Percentiles rank a stretch among this genome's conserved stretches.
phyloP scores from a whole-genome alignment of 495 filamentous ascomycete species.

The Geoglossum glabrum region DNA sequence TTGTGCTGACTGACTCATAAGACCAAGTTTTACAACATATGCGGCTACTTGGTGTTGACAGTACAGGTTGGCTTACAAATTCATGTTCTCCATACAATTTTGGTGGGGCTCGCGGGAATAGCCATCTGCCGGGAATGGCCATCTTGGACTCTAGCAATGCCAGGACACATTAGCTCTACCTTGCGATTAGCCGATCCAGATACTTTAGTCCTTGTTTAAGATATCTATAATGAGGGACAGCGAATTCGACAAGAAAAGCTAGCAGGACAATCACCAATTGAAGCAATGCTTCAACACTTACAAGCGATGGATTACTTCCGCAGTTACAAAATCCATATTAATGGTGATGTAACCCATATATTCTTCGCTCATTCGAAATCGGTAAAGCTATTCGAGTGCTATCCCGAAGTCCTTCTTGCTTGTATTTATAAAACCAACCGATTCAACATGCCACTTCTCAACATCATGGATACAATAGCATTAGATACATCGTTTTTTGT shows the following conservation, averaged over 20 bases:
- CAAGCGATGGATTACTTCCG: not conserved
- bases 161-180: not conserved
- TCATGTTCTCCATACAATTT: too few relatives aligned
- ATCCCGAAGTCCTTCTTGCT: constrained; percentile 7
- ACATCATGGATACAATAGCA: constrained; percentile 6
- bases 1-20: too few relatives aligned
- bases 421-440: constrained; percentile 10
- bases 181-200: not conserved
- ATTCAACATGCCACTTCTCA: constrained; percentile 10
- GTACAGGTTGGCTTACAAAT: too few relatives aligned
- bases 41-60: too few relatives aligned
- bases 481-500: constrained; percentile 7
- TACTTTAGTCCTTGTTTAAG: not conserved
- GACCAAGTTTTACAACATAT: too few relatives aligned
- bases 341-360: not conserved
- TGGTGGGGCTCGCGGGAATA: too few relatives aligned
- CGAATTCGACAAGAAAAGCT: not conserved
- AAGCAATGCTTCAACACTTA: not conserved
- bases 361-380: not conserved
- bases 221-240: not conserved
- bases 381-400: not conserved
- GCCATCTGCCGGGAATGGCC: too few relatives aligned
- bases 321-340: not conserved
- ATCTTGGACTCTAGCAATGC: too few relatives aligned
- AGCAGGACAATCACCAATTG: not conserved